phyloP scores from a whole-genome alignment of 1,284 basidiomycete genomes.

The Papiliotrema nemorosa region DNA sequence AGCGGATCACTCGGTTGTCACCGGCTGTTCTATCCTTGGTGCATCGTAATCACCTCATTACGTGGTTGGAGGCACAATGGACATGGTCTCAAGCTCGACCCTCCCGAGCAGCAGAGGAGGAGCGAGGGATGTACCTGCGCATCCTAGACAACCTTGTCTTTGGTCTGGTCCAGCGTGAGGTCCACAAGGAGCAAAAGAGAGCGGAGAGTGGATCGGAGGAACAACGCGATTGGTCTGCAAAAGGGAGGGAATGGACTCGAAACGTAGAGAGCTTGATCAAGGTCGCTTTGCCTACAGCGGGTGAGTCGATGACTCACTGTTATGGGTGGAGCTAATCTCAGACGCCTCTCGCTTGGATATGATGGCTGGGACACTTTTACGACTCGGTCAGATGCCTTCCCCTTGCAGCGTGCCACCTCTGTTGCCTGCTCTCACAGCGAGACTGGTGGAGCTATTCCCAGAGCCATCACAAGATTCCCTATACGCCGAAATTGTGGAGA shows the following conservation, averaged over 20 bases:
- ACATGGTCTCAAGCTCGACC: not conserved
- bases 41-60: slow-evolving; percentile 63
- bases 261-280: slow-evolving; percentile 13
- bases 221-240: too few species aligned
- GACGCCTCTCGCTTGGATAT: slow-evolving; percentile 12
- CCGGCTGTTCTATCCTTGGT: slow-evolving; percentile 66
- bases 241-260: slow-evolving; percentile 14
- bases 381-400: slow-evolving; percentile 7
- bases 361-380: slow-evolving; percentile 10
- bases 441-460: slow-evolving; percentile 2
- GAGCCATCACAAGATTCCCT: not conserved
- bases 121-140: slow-evolving; percentile 8
- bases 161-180: slow-evolving; percentile 7
- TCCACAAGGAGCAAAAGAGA: not conserved
- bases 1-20: slow-evolving; percentile 63
- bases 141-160: slow-evolving; percentile 11
- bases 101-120: slow-evolving; percentile 4
- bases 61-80: slow-evolving; percentile 54
- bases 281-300: slow-evolving; percentile 8
- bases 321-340: slow-evolving; percentile 1
- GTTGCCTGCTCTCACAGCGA: slow-evolving; percentile 7
- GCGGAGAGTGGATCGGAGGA: not conserved
- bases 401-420: slow-evolving; percentile 2
- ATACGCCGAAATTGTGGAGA: slow-evolving; percentile 5
- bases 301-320: slow-evolving; percentile 8